Base-by-base conservation (phyloP, 768 basidiomycete genomes). In the Russula abietina region DNA sequence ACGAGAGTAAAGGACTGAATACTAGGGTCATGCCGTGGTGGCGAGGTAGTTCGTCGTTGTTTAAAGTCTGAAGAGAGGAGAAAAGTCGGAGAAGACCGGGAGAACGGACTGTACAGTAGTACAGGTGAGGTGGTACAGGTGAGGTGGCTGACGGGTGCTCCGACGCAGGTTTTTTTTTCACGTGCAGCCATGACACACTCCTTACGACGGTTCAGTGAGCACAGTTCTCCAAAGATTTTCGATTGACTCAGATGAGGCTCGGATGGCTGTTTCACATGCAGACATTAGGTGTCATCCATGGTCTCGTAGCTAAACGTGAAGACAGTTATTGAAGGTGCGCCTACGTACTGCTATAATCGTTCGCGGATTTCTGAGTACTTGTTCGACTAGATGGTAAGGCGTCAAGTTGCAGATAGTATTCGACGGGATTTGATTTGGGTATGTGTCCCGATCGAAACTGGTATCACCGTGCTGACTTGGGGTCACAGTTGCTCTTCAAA, bases 241-340 rank as follows among this genome's bases (percentile, higher is more conserved):
- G 52, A 24, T 10, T 54, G 52, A 54, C 52, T 3, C 22, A 54
- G 36, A 24, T 16, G 52, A 54, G 16, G 33, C 52, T 16, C n/a
- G 22, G 14, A 38, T 38, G 33, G 16, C 52, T 26, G 22, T 54
- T 22, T 1, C 52, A 16, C 52, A n/a, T n/a, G n/a, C n/a, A 54
- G 36, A 54, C 52, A 1, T 16, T 54, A 3, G 14, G 36, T 16
- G 22, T 54, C 1, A 36, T 54, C 14, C 36, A 54, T 38, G 36
- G 52, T 9, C 52, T 57, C 8, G 41, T 43, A 0, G 41, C 4
- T 28, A 41, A 41, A 41, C 28, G 19, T 41, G 8, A 41, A 19
- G 11, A 17, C 28, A 6, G 22, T 55, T 8, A 28, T 57, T 19
- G 55, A 57, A 10, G 55, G 55, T 57, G 30, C 28, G 55, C 28